Evolutionary conservation across 306 rosid genomes (phyloP), one percentile per base, ranked within the genome.

Genomic region (Castanospermum australe): DNA sequence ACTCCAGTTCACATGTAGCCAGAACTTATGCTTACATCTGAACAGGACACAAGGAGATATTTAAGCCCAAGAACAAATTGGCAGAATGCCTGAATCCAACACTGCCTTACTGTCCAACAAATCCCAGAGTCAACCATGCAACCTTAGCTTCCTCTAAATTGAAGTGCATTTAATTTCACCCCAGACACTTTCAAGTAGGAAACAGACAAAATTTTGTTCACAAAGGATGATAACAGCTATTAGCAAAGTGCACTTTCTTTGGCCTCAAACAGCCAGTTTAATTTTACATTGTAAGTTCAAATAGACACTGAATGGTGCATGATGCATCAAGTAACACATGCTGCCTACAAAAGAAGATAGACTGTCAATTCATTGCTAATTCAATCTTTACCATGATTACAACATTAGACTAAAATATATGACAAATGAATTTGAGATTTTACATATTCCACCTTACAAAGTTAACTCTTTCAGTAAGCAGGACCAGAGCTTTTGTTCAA

Each of bases 111-210:
- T 13, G 35, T 51, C 22, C 61, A 41, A 56, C 41, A 75, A 42
- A 62, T 28, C 33, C 36, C 8, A 52, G 57, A 72, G 14, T 45
- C 83, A 82, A 54, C 62, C 33, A 69, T 55, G 32, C 62, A 48
- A 60, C 32, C n/a, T 25, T 28, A 59, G 63, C 75, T 61, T 67
- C n/a, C 15, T 45, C 30, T 79, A 48, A 51, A 38, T 79, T 39
- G 3, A 59, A 51, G 30, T 25, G 36, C 79, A 45, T 30, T 33
- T 68, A 30, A 30, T 74, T 41, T 20, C 47, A 60, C 18, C 14
- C 41, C 45, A 36, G 78, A 57, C 47, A 67, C 24, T 61, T 41
- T 38, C 50, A 20, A 38, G 72, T 7, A 52, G 33, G 67, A 71
- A 57, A 67, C 20, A 52, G 67, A 76, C 67, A 60, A 47, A 36